Evolutionary conservation across 257 asterid species (phyloP).

Genomic region (Capsicum rhomboideum): DNA sequence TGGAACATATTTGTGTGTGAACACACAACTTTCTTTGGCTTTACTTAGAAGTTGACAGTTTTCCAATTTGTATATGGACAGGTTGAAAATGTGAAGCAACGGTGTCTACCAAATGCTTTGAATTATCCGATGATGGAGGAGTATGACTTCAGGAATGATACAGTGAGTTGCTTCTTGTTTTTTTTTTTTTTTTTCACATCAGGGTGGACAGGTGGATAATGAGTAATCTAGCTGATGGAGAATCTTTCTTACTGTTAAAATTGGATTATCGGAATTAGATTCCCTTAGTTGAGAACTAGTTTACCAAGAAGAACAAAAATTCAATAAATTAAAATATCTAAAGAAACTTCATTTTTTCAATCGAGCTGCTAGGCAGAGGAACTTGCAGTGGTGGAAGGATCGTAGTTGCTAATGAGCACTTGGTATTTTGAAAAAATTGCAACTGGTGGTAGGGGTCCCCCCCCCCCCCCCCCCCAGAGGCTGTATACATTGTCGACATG

Average conservation of each 20-base stretch:
- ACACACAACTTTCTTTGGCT: background rate
- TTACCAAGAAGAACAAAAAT: background rate
- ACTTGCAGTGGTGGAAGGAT: background rate
- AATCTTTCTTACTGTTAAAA: background rate
- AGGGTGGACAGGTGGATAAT: background rate
- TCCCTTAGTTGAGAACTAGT: background rate
- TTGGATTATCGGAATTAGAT: background rate
- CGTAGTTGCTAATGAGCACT: background rate
- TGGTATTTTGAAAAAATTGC: background rate
- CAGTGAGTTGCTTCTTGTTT: slow-evolving; percentile 40
- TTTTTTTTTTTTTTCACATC: background rate
- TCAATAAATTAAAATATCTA: background rate
- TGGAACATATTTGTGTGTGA: background rate
- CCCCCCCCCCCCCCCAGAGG: too few relatives aligned
- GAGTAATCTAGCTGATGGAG: background rate
- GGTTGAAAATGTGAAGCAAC: slow-evolving; percentile 84
- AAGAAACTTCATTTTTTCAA: background rate
- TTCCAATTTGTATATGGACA: slow-evolving; percentile 12
- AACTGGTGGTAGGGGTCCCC: too few relatives aligned
- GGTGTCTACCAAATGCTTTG: slow-evolving; percentile 86
- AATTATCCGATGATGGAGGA: slow-evolving; percentile 99
- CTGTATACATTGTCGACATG: background rate
- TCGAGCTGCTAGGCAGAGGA: background rate
- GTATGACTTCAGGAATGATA: slow-evolving; percentile 94
- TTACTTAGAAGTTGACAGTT: background rate